Evolutionary conservation across 345 rosid species (phyloP), one percentile per base, ranked within the genome.

Genomic region (Tarenaya hassleriana): DNA sequence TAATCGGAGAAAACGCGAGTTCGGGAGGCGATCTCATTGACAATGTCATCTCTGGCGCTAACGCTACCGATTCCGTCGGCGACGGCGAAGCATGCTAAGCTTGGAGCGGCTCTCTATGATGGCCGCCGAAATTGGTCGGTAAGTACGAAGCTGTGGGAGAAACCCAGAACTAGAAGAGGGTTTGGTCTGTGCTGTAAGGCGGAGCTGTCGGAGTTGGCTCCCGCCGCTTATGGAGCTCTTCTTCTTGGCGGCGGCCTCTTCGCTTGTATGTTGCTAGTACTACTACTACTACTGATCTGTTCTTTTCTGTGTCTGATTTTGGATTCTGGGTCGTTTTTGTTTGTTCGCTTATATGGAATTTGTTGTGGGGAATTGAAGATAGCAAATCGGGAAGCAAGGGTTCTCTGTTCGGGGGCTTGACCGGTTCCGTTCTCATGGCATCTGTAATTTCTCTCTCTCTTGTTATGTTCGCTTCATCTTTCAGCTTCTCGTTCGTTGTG

Each of bases 231-330:
- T 49, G 97, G 90, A 16, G 48, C 49, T 39, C 69, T 85, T 29
- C 89, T 89, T 19, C 60, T 86, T 41, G 73, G 81, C 34, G 94
- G 95, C 42, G 94, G 94, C 47, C 73, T 83, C 69, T 83, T 79
- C 60, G 94, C 95, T 45, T 83, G 95, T 89, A 76, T 53, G 67
- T 60, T 55, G n/a, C n/a, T n/a, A n/a, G n/a, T n/a, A n/a, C n/a
- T n/a, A n/a, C n/a, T n/a, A n/a, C n/a, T n/a, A 34, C 41, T 2
- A 34, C 41, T 39, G 21, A 46, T 42, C n/a, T 34, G 39, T 27
- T 38, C 13, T 16, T 20, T 47, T 7, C 34, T 29, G 16, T 8
- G 8, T 58, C 40, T 19, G 7, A n/a, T n/a, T 14, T 43, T 35
- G 3, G 24, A 16, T 20, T 16, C 49, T 49, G 1, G 33, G 16